Evolutionary conservation across 495 filamentous ascomycete species (phyloP).

Genomic region (Usnea hakonensis): DNA sequence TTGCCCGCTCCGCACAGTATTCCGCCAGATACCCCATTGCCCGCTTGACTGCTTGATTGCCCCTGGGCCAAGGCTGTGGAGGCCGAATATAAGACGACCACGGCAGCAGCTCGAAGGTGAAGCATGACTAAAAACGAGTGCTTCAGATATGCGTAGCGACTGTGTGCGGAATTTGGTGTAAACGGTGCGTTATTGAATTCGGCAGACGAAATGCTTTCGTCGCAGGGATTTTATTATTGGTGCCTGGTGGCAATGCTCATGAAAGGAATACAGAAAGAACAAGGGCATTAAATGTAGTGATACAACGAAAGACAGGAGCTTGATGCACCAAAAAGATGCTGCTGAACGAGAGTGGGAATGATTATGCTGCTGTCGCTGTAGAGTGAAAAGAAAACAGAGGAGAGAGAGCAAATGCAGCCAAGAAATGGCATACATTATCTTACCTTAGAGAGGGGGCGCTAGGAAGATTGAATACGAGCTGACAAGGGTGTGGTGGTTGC

Average conservation of each 20-base stretch:
- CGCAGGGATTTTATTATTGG: constrained; percentile 4
- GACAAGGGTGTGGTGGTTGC: background rate
- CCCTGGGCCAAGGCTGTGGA: constrained; percentile 26
- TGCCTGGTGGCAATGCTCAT: constrained; percentile 12
- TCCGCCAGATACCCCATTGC: constrained; percentile 25
- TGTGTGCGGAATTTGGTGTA: background rate
- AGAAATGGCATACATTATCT: background rate
- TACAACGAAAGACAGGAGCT: constrained; percentile 10
- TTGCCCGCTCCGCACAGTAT: constrained; percentile 48
- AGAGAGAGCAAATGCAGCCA: background rate
- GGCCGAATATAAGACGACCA: constrained; percentile 32
- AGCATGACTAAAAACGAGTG: constrained; percentile 16
- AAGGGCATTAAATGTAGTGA: background rate
- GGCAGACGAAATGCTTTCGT: background rate
- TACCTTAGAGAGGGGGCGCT: background rate
- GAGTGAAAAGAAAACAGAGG: background rate
- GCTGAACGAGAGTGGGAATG: constrained; percentile 10
- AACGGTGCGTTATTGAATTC: background rate
- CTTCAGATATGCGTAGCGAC: background rate
- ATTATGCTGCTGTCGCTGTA: constrained; percentile 14
- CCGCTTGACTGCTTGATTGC: constrained; percentile 20
- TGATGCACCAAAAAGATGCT: background rate
- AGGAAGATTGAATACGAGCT: constrained; percentile 8
- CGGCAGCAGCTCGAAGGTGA: constrained; percentile 16
- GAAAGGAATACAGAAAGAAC: constrained; percentile 10